Evolutionary conservation across 108 stramenopile genomes (phyloP).

Genomic region (Mayamaea pseudoterrestris): DNA sequence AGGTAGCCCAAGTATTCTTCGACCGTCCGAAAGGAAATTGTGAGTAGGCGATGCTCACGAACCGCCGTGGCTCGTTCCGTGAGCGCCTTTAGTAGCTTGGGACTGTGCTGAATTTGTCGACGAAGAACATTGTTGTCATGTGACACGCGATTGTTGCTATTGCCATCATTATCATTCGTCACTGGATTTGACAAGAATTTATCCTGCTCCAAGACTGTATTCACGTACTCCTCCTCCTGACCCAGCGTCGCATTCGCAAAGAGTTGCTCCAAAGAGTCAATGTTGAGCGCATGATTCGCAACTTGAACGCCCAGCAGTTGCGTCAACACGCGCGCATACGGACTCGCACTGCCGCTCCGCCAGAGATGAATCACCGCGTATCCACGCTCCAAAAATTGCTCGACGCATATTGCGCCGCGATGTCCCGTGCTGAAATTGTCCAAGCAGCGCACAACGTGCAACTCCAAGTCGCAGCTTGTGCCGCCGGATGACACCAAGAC

Average conservation of each 20-base stretch:
- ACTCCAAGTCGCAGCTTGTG: slow-evolving; percentile 77
- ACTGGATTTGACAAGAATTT: slow-evolving; percentile 27
- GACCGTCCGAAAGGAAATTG: slow-evolving; percentile 66
- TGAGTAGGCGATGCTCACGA: slow-evolving; percentile 48
- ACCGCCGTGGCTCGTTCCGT: slow-evolving; percentile 29
- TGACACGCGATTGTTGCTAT: slow-evolving; percentile 1
- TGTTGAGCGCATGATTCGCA: slow-evolving; percentile 32
- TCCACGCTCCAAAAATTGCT: slow-evolving; percentile 76
- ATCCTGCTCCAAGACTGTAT: slow-evolving; percentile 31
- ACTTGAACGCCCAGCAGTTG: slow-evolving; percentile 25
- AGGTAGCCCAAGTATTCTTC: slow-evolving; percentile 80
- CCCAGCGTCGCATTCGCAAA: slow-evolving; percentile 41
- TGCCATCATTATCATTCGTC: not conserved
- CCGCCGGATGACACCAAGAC: slow-evolving; percentile 84
- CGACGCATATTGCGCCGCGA: slow-evolving; percentile 83
- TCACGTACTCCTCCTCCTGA: slow-evolving; percentile 33
- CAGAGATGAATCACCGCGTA: slow-evolving; percentile 88
- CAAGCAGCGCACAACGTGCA: slow-evolving; percentile 75
- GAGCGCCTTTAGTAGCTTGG: slow-evolving; percentile 31
- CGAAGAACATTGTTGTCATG: slow-evolving; percentile 23
- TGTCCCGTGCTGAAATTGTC: slow-evolving; percentile 94
- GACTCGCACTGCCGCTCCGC: slow-evolving; percentile 59
- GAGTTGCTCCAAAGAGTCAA: slow-evolving; percentile 38
- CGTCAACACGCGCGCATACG: slow-evolving; percentile 61
- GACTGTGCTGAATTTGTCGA: slow-evolving; percentile 39